Evolutionary conservation across 495 filamentous ascomycete species (phyloP).

Genomic region (Daldinia grandis): DNA sequence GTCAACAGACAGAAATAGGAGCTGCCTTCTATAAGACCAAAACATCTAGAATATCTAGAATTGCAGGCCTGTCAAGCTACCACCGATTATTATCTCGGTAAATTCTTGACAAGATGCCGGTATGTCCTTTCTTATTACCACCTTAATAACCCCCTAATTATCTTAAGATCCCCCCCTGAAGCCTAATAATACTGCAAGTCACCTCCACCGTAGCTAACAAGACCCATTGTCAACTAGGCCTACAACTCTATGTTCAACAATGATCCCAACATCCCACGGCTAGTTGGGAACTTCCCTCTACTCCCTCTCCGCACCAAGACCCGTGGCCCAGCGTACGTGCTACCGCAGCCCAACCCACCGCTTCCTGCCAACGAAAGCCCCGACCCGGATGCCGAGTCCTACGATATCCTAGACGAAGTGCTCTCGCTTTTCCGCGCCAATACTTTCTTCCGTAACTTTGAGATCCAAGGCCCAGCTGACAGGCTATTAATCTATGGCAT

Average conservation of each 20-base stretch:
- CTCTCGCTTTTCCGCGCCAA: constrained; percentile 95
- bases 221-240: constrained; percentile 64
- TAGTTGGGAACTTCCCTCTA: constrained; percentile 89
- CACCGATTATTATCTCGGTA: constrained; percentile 34
- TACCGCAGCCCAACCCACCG: constrained; percentile 65
- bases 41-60: constrained; percentile 7
- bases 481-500: constrained; percentile 96
- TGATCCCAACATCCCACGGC: constrained; percentile 61
- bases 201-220: constrained; percentile 16
- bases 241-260: constrained; percentile 94
- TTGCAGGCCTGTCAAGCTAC: constrained; percentile 25
- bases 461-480: constrained; percentile 97
- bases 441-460: constrained; percentile 98
- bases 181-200: constrained; percentile 7
- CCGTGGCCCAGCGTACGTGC: constrained; percentile 88
- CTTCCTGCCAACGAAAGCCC: constrained; percentile 76
- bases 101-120: constrained; percentile 46
- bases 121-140: constrained; percentile 27
- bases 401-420: constrained; percentile 95
- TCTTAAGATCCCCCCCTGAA: background rate
- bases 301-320: constrained; percentile 92
- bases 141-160: background rate
- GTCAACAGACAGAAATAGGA: constrained; percentile 2
- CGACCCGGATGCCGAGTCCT: constrained; percentile 84
- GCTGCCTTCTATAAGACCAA: background rate